A percentile compares a stretch with the other conserved stretches of the same genome.
Evolutionary conservation across 257 asterid species (phyloP).

Genomic region (Verbascum thapsus): DNA sequence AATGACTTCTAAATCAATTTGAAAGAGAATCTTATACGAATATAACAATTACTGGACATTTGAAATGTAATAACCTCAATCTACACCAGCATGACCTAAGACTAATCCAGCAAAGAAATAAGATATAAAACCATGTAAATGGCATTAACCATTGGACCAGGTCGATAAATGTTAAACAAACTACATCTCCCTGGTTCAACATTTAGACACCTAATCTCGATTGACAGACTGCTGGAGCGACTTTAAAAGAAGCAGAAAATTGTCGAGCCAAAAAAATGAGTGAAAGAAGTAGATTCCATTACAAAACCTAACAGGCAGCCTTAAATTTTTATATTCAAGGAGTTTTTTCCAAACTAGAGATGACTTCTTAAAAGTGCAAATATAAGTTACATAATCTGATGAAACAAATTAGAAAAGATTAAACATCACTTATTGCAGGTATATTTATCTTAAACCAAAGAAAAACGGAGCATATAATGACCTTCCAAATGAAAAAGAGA

Average conservation of each 20-base stretch:
- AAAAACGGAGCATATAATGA: not conserved
- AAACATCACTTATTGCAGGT: slow-evolving; percentile 3
- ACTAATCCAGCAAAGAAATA: slow-evolving; percentile 3
- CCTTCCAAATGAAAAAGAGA: not conserved
- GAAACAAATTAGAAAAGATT: not conserved
- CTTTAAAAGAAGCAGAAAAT: not conserved
- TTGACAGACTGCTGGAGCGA: not conserved
- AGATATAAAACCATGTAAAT: not conserved
- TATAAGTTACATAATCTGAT: not conserved
- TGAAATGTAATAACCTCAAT: not conserved
- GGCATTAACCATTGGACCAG: not conserved
- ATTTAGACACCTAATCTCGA: not conserved
- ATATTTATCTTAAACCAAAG: not conserved
- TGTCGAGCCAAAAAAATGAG: not conserved
- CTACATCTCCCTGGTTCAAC: not conserved
- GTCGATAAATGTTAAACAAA: not conserved
- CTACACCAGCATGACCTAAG: not conserved
- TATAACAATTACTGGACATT: slow-evolving; percentile 9
- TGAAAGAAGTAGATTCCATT: not conserved
- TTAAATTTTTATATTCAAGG: not conserved
- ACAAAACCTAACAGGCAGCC: not conserved
- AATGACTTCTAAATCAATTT: not conserved
- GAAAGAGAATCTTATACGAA: not conserved
- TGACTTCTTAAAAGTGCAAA: not conserved
- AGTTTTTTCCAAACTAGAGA: slow-evolving; percentile 3